Conservation (phyloP, 495 filamentous ascomycete species). For the Penicillium psychrofluorescens region DNA sequence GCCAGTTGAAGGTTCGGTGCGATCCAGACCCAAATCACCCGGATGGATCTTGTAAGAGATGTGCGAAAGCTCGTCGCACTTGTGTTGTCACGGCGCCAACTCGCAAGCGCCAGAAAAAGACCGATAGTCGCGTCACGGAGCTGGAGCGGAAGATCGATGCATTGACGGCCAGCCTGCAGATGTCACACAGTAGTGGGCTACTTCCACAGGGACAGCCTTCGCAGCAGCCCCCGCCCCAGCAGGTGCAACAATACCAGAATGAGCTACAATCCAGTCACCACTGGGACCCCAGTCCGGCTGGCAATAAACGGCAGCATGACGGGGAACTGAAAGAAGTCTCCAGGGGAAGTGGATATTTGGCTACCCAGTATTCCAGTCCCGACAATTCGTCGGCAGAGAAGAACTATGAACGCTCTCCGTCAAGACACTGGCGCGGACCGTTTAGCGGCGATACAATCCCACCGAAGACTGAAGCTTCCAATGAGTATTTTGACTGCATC, state of each 20-base stretch:
- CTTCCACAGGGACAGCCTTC: background rate
- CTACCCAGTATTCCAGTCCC: constrained; percentile 11
- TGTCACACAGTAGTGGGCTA: constrained; percentile 21
- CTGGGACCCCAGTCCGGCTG: constrained; percentile 10
- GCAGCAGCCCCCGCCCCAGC: background rate
- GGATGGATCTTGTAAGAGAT: constrained; percentile 71
- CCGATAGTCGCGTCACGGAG: constrained; percentile 84
- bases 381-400: constrained; percentile 21
- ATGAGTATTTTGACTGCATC: constrained; percentile 56
- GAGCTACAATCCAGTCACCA: constrained; percentile 10
- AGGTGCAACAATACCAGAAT: background rate
- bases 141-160: constrained; percentile 93
- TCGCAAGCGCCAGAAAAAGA: constrained; percentile 88
- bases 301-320: constrained; percentile 17
- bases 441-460: constrained; percentile 4
- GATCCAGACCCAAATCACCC: constrained; percentile 55
- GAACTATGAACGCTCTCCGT: constrained; percentile 4
- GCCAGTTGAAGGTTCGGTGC: constrained; percentile 84
- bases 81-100: constrained; percentile 80
- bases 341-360: constrained; percentile 4
- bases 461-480: constrained; percentile 7
- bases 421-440: constrained; percentile 11
- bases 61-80: constrained; percentile 69
- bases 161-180: constrained; percentile 68
- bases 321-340: constrained; percentile 12